Conservation (phyloP, 2,329 filamentous ascomycete genomes). For the Aquanectria penicillioides region DNA sequence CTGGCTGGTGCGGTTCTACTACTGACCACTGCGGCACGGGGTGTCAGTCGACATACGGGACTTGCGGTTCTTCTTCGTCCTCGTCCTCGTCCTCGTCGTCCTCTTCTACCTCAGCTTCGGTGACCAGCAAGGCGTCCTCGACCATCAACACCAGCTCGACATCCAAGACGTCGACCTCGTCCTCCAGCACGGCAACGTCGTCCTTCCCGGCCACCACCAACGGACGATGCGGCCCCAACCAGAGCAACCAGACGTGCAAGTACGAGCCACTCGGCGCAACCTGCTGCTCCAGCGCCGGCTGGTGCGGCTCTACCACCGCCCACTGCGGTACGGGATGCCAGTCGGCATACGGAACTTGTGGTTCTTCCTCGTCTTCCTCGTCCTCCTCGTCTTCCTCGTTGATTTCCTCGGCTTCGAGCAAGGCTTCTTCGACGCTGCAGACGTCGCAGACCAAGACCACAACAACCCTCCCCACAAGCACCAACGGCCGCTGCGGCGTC, state of each 20-base stretch:
- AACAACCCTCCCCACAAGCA: constrained; percentile 16
- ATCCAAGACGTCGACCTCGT: constrained; percentile 13
- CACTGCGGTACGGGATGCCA: constrained; percentile 55
- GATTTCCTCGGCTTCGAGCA: neutral
- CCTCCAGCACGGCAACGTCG: constrained; percentile 19
- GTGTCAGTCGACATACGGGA: constrained; percentile 49
- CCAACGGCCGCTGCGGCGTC: constrained; percentile 43
- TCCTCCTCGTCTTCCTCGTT: constrained; percentile 18
- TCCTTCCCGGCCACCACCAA: constrained; percentile 35
- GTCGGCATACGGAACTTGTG: constrained; percentile 43
- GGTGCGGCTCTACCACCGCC: constrained; percentile 51
- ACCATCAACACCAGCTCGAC: neutral
- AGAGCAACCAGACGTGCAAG: constrained; percentile 35
- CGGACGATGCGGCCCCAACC: constrained; percentile 37
- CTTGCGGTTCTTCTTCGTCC: constrained; percentile 32
- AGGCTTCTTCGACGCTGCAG: constrained; percentile 2
- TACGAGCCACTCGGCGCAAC: constrained; percentile 26
- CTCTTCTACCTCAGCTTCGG: neutral
- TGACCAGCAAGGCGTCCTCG: neutral
- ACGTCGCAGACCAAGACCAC: constrained; percentile 11
- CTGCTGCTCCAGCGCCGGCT: constrained; percentile 38
- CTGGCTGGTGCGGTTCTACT: constrained; percentile 50
- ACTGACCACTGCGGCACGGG: constrained; percentile 52
- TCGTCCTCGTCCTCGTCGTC: constrained; percentile 19
- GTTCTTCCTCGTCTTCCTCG: constrained; percentile 18